Conservation (phyloP, 179 eudicot genomes). For the Spinacia oleracea region DNA sequence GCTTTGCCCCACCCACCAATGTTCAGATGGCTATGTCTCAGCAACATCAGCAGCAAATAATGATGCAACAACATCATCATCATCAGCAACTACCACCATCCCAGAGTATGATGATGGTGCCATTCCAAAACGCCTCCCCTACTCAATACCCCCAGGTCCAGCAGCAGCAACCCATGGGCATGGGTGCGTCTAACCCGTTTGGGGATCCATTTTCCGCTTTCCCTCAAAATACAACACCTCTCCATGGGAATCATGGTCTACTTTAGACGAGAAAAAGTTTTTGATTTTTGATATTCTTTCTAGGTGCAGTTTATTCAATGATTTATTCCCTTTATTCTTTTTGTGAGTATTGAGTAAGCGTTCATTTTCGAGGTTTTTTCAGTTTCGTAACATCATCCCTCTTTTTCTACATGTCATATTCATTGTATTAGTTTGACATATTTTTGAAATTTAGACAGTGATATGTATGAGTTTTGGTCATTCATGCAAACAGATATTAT, state of each 20-base stretch:
- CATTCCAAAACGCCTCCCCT: conserved; percentile 44
- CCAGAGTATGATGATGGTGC: conserved; percentile 39
- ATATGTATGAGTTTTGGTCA: not conserved
- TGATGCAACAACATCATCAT: conserved; percentile 42
- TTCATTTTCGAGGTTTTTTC: conserved; percentile 9
- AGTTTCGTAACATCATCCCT: not conserved
- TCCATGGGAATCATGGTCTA: conserved; percentile 50
- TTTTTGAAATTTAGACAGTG: not conserved
- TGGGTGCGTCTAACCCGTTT: conserved; percentile 54
- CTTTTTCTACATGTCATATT: conserved; percentile 19
- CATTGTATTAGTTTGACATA: conserved; percentile 5
- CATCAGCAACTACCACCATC: conserved; percentile 32
- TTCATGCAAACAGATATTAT: not conserved
- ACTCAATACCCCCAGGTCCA: conserved; percentile 50
- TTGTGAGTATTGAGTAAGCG: conserved; percentile 22
- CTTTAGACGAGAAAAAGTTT: conserved; percentile 43
- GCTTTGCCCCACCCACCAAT: conserved; percentile 64
- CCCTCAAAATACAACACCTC: conserved; percentile 46
- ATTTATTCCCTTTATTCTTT: conserved; percentile 28
- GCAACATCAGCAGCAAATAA: conserved; percentile 60
- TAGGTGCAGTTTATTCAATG: not conserved
- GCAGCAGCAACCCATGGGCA: conserved; percentile 32
- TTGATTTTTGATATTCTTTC: not conserved
- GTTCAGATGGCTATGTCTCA: conserved; percentile 77
- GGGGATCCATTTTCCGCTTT: conserved; percentile 62